phyloP scores from a whole-genome alignment of 495 filamentous ascomycete genomes.

The Friedmanniomyces endolithicus region DNA sequence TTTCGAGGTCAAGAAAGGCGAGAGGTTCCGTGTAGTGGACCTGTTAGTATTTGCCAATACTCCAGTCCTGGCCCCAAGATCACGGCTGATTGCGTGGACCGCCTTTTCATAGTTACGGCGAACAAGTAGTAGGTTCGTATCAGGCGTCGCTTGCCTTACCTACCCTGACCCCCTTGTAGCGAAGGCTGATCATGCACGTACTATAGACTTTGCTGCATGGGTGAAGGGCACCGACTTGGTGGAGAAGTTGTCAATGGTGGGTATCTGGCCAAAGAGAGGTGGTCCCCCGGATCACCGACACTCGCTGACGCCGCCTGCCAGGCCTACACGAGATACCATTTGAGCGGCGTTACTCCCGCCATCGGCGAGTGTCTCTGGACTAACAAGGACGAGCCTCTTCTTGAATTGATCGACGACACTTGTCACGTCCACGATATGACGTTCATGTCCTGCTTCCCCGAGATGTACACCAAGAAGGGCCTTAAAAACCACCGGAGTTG shows the following conservation, averaged over 20 bases:
- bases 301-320: neutral
- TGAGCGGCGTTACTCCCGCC: slow-evolving; percentile 25
- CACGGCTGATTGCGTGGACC: neutral
- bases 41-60: slow-evolving; percentile 1
- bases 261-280: neutral
- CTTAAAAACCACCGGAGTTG: slow-evolving; percentile 27
- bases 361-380: slow-evolving; percentile 30
- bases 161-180: neutral
- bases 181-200: neutral
- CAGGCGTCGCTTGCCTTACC: neutral
- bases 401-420: slow-evolving; percentile 25
- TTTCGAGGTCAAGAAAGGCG: slow-evolving; percentile 24
- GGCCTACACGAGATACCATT: slow-evolving; percentile 31
- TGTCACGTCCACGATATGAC: slow-evolving; percentile 32
- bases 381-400: slow-evolving; percentile 27
- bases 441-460: slow-evolving; percentile 33
- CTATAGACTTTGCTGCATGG: slow-evolving; percentile 29
- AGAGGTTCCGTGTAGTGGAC: slow-evolving; percentile 31
- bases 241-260: slow-evolving; percentile 29
- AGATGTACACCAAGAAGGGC: slow-evolving; percentile 28
- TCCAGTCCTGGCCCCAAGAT: neutral
- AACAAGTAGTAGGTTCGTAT: slow-evolving; percentile 27
- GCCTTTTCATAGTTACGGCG: slow-evolving; percentile 18
- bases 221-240: slow-evolving; percentile 12
- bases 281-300: too few species aligned